These are phyloP conservation scores for Colletotrichum tanaceti DNA, from an alignment of 2,329 filamentous ascomycete species.

Conservation along the genomic window DNA sequence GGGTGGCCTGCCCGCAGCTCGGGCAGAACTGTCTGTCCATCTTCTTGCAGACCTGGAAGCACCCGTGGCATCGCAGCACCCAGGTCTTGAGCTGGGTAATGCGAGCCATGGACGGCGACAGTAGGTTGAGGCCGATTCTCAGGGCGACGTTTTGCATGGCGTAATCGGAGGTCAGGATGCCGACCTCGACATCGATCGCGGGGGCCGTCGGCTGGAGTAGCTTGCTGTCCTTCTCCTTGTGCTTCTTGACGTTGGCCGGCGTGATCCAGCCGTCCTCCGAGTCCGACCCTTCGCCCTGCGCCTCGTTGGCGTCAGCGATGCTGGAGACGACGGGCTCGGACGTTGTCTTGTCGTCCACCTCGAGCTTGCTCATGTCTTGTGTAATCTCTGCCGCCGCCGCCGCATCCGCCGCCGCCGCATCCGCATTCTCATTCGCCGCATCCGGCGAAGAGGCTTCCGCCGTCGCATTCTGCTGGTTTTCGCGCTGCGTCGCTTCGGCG, in stretches of 20 bases:
- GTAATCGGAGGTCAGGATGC: slow-evolving; percentile 94
- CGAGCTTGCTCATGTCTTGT: slow-evolving; percentile 37
- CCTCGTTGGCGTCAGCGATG: slow-evolving; percentile 41
- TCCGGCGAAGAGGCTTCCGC: slow-evolving; percentile 27
- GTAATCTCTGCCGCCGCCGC: slow-evolving; percentile 4
- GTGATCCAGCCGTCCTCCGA: slow-evolving; percentile 91
- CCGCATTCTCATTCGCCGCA: not conserved
- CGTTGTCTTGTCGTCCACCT: slow-evolving; percentile 31
- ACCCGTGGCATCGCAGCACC: slow-evolving; percentile 92
- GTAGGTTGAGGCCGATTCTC: slow-evolving; percentile 91
- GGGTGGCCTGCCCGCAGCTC: slow-evolving; percentile 86
- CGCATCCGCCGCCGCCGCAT: too few relatives aligned
- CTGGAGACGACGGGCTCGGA: slow-evolving; percentile 39
- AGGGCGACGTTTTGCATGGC: slow-evolving; percentile 98
- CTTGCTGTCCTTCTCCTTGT: slow-evolving; percentile 75
- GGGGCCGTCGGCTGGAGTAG: slow-evolving; percentile 53
- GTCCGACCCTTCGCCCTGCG: slow-evolving; percentile 57
- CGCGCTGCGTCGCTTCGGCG: slow-evolving; percentile 4
- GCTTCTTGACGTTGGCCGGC: slow-evolving; percentile 87
- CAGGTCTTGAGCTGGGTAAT: slow-evolving; percentile 89
- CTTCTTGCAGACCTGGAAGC: slow-evolving; percentile 86
- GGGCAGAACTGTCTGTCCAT: slow-evolving; percentile 93
- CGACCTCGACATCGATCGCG: slow-evolving; percentile 79
- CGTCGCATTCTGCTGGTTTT: slow-evolving; percentile 31
- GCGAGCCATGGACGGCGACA: slow-evolving; percentile 81